These are phyloP conservation scores for Immersiporthe knoxdaviesiana DNA, from an alignment of 2,329 filamentous ascomycete genomes.

Conservation along the genomic window DNA sequence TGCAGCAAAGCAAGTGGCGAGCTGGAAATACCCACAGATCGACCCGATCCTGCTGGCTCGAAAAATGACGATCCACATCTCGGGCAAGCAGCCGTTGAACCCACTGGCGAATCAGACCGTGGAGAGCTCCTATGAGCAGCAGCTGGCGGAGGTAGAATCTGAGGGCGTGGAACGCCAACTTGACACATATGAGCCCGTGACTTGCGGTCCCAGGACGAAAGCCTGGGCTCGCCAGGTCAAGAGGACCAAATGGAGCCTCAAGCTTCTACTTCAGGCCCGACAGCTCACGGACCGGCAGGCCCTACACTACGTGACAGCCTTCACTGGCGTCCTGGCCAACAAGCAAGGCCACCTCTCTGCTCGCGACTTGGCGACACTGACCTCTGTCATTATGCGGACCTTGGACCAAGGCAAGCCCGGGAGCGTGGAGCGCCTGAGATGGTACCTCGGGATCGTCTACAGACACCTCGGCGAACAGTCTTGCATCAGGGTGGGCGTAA, in stretches of 20 bases:
- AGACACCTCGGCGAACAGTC: slow-evolving; percentile 34
- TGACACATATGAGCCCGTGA: neutral
- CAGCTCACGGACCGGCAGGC: slow-evolving; percentile 31
- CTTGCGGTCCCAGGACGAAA: neutral
- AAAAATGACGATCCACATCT: neutral
- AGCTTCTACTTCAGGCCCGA: slow-evolving; percentile 3
- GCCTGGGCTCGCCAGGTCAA: slow-evolving; percentile 5
- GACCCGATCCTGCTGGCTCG: slow-evolving; percentile 16
- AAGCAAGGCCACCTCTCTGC: slow-evolving; percentile 38
- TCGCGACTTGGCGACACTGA: slow-evolving; percentile 25
- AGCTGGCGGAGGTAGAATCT: neutral
- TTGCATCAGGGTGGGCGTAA: slow-evolving; percentile 32
- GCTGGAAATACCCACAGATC: slow-evolving; percentile 16
- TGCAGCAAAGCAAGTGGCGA: slow-evolving; percentile 17
- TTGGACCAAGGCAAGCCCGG: slow-evolving; percentile 40
- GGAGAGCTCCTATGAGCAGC: neutral
- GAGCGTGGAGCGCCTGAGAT: slow-evolving; percentile 40
- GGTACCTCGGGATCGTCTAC: slow-evolving; percentile 41
- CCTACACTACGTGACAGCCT: slow-evolving; percentile 40
- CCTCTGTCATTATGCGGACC: slow-evolving; percentile 40
- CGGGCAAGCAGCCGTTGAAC: slow-evolving; percentile 6
- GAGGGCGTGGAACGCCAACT: neutral
- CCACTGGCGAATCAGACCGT: neutral
- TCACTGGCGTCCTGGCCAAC: slow-evolving; percentile 36
- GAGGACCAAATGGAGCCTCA: slow-evolving; percentile 21